A percentile compares a stretch with the other conserved stretches of the same genome.
These are phyloP conservation scores for Fusarium bulbicola DNA, from an alignment of 2,329 filamentous ascomycete species.

Conservation along the genomic window DNA sequence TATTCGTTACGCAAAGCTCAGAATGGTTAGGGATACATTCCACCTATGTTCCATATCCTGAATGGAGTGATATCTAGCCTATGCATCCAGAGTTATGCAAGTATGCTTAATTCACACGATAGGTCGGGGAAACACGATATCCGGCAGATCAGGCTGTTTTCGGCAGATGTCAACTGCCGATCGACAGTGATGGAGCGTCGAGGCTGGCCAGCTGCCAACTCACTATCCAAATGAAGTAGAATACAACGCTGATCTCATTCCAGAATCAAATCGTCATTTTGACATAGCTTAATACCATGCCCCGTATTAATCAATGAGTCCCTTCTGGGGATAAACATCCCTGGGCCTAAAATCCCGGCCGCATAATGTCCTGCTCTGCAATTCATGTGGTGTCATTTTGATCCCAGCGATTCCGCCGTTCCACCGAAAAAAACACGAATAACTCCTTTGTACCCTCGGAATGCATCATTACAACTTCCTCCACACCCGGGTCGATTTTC, in stretches of 20 bases:
- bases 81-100: fast-evolving
- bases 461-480: too few relatives aligned
- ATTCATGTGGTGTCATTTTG: background rate
- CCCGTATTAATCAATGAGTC: background rate
- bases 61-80: background rate
- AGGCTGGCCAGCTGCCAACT: background rate
- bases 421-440: background rate
- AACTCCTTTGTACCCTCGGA: background rate
- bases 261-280: background rate
- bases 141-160: background rate
- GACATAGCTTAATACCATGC: background rate
- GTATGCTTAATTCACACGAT: background rate
- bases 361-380: background rate
- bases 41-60: fast-evolving
- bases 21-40: background rate
- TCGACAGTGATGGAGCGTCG: background rate
- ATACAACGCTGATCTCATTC: background rate
- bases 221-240: background rate
- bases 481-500: background rate
- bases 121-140: background rate
- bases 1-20: fast-evolving
- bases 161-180: background rate
- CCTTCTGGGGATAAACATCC: too few relatives aligned
- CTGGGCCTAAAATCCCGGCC: background rate
- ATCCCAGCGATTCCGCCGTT: background rate